These are phyloP conservation scores for Yamagishiella unicocca DNA, from an alignment of 139 green algal species.

Conservation along the genomic window DNA sequence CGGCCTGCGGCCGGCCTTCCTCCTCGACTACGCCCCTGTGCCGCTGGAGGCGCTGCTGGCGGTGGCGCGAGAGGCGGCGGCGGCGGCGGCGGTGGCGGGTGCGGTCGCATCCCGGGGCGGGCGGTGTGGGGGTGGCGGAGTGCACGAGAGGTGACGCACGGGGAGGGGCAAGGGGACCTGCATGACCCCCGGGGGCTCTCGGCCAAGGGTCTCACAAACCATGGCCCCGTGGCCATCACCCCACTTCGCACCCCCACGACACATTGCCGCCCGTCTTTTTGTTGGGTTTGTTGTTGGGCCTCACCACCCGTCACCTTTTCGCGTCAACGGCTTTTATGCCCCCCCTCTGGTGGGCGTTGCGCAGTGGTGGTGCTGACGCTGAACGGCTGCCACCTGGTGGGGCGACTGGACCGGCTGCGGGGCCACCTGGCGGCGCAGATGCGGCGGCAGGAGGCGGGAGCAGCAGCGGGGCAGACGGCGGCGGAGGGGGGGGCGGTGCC, in stretches of 20 bases:
- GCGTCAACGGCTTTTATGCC: background rate
- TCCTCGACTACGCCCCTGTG: constrained; percentile 70
- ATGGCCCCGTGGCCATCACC: background rate
- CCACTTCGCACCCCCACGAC: background rate
- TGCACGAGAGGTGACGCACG: background rate
- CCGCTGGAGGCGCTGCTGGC: background rate
- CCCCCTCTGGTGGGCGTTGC: background rate
- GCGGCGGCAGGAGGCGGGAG: background rate
- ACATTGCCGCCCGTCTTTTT: background rate
- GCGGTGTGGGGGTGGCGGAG: background rate
- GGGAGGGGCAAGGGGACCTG: background rate
- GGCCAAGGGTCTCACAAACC: too few relatives aligned
- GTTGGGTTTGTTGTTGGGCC: background rate
- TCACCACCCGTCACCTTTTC: background rate
- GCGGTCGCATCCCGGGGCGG: background rate
- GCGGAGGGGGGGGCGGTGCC: background rate
- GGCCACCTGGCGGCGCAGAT: background rate
- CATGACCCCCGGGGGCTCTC: too few relatives aligned
- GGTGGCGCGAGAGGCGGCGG: background rate
- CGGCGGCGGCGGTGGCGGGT: background rate
- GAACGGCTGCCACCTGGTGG: constrained; percentile 64
- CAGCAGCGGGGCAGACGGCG: background rate
- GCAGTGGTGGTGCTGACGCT: constrained; percentile 51
- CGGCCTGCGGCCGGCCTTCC: constrained; percentile 61
- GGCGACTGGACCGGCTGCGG: constrained; percentile 38